Conservation (phyloP, 2,329 filamentous ascomycete genomes). For the Fusarium avenaceum region DNA sequence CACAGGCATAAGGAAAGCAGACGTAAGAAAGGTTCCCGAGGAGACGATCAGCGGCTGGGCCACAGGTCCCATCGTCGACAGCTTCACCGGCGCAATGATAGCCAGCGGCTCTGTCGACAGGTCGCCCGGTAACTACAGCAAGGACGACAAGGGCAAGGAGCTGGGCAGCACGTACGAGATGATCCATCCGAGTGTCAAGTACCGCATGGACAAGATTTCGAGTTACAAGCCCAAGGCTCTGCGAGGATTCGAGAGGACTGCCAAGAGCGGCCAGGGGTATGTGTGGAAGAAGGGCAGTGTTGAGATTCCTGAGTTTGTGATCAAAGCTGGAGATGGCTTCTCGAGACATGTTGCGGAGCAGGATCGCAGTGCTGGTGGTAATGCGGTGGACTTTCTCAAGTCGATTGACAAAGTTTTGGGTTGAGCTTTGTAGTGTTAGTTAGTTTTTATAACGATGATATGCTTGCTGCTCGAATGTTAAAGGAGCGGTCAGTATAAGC, state of each 20-base stretch:
- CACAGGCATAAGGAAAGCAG: slow-evolving; percentile 35
- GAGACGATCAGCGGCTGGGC: slow-evolving; percentile 44
- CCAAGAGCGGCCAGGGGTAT: slow-evolving; percentile 23
- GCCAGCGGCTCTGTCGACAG: slow-evolving; percentile 30
- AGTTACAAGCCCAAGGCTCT: slow-evolving; percentile 41
- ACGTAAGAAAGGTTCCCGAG: slow-evolving; percentile 28
- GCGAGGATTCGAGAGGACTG: slow-evolving; percentile 29
- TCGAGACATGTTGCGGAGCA: slow-evolving; percentile 36
- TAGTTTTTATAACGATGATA: neutral
- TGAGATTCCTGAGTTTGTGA: slow-evolving; percentile 40
- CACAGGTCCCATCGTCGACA: slow-evolving; percentile 46
- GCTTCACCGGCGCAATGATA: slow-evolving; percentile 42
- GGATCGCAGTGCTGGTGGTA: slow-evolving; percentile 22
- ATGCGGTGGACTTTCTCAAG: slow-evolving; percentile 33
- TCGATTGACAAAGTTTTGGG: slow-evolving; percentile 26
- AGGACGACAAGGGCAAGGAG: slow-evolving; percentile 23
- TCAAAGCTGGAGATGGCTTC: slow-evolving; percentile 40
- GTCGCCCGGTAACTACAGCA: slow-evolving; percentile 38
- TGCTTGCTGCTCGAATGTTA: neutral
- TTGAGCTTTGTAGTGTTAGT: slow-evolving; percentile 1
- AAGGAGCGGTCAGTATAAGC: neutral
- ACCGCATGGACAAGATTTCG: slow-evolving; percentile 40
- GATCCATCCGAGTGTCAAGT: slow-evolving; percentile 44
- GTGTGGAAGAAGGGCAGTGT: slow-evolving; percentile 37
- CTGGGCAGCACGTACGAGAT: slow-evolving; percentile 39